These are phyloP conservation scores for Endogone sp. DNA, from an alignment of 192 early-diverging fungal genomes.

Conservation along the genomic window DNA sequence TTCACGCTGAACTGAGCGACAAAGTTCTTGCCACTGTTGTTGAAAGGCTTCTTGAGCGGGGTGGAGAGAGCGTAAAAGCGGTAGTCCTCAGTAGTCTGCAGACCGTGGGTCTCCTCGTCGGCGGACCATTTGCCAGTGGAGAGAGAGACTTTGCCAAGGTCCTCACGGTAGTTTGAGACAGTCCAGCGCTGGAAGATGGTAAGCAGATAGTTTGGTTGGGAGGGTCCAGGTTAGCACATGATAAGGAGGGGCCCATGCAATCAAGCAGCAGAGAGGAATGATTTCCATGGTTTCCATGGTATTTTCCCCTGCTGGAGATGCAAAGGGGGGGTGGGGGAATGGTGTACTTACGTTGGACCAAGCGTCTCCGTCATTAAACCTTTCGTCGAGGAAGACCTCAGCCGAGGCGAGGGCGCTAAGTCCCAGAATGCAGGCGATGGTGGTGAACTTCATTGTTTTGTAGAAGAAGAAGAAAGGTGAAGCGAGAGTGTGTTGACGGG, in stretches of 20 bases:
- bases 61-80: constrained; percentile 84
- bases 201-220: neutral
- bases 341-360: constrained; percentile 46
- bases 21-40: constrained; percentile 80
- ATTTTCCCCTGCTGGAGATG: too few relatives aligned
- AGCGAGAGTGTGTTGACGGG: constrained; percentile 4
- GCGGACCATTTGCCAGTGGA: constrained; percentile 72
- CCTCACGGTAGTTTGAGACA: constrained; percentile 54
- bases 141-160: constrained; percentile 73
- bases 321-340: too few relatives aligned
- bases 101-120: constrained; percentile 64
- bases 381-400: constrained; percentile 85
- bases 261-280: constrained; percentile 9
- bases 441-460: constrained; percentile 33
- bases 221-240: neutral
- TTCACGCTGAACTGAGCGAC: constrained; percentile 90
- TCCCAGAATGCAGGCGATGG: constrained; percentile 33
- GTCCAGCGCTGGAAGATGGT: constrained; percentile 63
- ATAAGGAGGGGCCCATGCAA: neutral
- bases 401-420: constrained; percentile 35
- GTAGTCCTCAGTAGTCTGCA: constrained; percentile 78
- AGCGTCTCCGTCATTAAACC: constrained; percentile 58
- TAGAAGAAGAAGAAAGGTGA: constrained; percentile 6
- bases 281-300: neutral
- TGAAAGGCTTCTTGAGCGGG: constrained; percentile 65